These are phyloP conservation scores for Pistacia atlantica DNA, from an alignment of 345 rosid genomes.

Conservation along the genomic window DNA sequence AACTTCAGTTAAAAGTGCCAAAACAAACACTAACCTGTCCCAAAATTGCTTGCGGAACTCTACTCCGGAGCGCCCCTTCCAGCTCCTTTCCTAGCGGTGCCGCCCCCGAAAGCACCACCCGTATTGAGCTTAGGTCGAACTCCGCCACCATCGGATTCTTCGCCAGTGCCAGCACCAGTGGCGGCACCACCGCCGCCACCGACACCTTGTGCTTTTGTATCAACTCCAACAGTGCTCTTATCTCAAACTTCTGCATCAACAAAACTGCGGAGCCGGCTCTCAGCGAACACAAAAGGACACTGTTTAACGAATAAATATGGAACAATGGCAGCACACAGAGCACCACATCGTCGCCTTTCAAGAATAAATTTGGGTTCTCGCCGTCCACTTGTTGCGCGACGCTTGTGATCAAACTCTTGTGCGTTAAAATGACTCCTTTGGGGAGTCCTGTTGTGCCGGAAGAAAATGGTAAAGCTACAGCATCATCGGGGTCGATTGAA, in stretches of 20 bases:
- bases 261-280: slow-evolving; percentile 77
- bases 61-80: slow-evolving; percentile 60
- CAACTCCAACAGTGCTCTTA: slow-evolving; percentile 65
- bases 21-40: slow-evolving; percentile 66
- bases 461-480: slow-evolving; percentile 82
- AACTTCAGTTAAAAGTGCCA: slow-evolving; percentile 10
- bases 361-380: slow-evolving; percentile 74
- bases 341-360: slow-evolving; percentile 60
- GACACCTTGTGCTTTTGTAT: slow-evolving; percentile 72
- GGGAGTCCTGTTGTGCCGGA: slow-evolving; percentile 96
- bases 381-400: slow-evolving; percentile 98
- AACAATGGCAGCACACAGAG: slow-evolving; percentile 86
- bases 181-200: slow-evolving; percentile 87
- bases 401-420: slow-evolving; percentile 78
- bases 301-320: slow-evolving; percentile 80
- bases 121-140: slow-evolving; percentile 67
- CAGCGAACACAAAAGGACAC: slow-evolving; percentile 67
- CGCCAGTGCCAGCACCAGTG: slow-evolving; percentile 77
- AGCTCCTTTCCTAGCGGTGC: slow-evolving; percentile 96
- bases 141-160: slow-evolving; percentile 69
- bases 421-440: slow-evolving; percentile 84
- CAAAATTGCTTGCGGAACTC: slow-evolving; percentile 73
- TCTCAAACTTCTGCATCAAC: slow-evolving; percentile 90
- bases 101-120: slow-evolving; percentile 88
- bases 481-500: slow-evolving; percentile 48